Evolutionary conservation across 176 grass and related monocot species (phyloP).

Genomic region (Eleusine coracana): DNA sequence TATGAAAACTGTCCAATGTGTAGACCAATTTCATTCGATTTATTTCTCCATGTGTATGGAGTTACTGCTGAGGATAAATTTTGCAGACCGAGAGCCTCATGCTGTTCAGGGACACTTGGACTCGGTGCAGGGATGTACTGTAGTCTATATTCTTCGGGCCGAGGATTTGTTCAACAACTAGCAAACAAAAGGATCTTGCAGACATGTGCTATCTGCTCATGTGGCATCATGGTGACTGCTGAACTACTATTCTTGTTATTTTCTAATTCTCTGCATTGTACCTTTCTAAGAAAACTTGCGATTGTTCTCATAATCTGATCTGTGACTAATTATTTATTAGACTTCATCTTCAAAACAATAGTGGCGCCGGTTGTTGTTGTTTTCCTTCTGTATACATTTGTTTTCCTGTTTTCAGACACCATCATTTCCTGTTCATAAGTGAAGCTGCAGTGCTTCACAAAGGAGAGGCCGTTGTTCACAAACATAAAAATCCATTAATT

Average conservation of each 20-base stretch:
- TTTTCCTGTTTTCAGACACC: conserved; percentile 31
- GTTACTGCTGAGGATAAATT: not conserved
- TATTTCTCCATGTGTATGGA: not conserved
- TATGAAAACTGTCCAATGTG: not conserved
- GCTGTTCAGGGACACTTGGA: not conserved
- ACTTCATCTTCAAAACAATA: not conserved
- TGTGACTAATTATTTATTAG: not conserved
- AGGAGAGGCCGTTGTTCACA: not conserved
- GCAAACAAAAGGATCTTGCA: not conserved
- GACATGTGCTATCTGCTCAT: not conserved
- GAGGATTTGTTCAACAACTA: not conserved
- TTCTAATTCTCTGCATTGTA: not conserved
- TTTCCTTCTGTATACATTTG: conserved; percentile 1
- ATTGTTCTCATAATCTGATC: not conserved
- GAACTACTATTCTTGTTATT: not conserved
- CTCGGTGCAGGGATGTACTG: not conserved
- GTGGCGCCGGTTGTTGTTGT: not conserved
- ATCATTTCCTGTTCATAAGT: not conserved
- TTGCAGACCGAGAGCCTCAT: not conserved
- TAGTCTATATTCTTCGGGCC: not conserved
- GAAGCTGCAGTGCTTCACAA: not conserved
- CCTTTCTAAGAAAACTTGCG: not conserved
- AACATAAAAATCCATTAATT: not conserved
- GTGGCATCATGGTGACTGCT: not conserved
- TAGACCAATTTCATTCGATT: not conserved